Conservation (phyloP, 768 basidiomycete species). For the Phaeolepiota aurea region DNA sequence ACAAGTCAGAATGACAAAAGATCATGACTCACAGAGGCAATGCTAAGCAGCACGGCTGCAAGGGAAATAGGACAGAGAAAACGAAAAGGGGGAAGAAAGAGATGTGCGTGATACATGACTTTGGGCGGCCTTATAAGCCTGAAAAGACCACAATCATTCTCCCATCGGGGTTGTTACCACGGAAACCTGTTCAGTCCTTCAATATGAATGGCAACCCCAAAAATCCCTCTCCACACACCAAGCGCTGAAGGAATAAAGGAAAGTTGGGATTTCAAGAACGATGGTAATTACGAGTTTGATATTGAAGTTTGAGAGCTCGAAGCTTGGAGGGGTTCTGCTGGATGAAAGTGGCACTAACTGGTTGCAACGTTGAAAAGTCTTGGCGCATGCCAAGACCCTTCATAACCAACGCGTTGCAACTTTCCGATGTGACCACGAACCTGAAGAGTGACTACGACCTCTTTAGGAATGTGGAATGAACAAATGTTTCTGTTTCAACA, state of each 20-base stretch:
- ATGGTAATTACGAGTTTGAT: neutral
- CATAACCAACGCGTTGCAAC: no score
- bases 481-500: no score
- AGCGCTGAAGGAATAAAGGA: no score
- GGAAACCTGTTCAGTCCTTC: slow-evolving; percentile 10
- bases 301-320: no score
- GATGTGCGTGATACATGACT: slow-evolving; percentile 9
- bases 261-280: neutral
- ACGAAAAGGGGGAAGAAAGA: slow-evolving; percentile 11
- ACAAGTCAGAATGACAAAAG: neutral
- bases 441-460: no score
- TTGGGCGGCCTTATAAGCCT: slow-evolving; percentile 11
- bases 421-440: no score
- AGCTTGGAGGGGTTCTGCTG: no score
- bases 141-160: neutral
- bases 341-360: no score
- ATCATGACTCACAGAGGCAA: slow-evolving; percentile 11
- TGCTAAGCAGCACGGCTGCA: slow-evolving; percentile 48
- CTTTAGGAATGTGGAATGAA: no score
- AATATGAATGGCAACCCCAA: neutral
- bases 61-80: slow-evolving; percentile 17
- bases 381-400: no score
- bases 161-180: slow-evolving; percentile 16
- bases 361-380: no score
- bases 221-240: no score